Conservation (phyloP, 306 rosid genomes). For the Fagus sylvatica region DNA sequence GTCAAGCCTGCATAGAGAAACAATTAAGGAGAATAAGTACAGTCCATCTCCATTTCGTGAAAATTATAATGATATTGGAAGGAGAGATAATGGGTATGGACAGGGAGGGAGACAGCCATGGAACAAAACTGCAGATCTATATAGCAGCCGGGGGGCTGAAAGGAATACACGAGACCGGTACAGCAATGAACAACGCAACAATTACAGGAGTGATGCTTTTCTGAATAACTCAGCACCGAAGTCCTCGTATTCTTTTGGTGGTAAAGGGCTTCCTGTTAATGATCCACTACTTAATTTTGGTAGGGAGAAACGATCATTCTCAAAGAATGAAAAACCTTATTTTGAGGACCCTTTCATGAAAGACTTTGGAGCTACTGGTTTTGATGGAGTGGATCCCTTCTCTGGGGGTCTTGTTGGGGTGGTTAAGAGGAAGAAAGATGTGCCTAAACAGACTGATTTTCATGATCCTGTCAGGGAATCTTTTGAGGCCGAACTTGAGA, state of each 20-base stretch:
- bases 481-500: constrained; percentile 98
- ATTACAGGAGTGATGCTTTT: constrained; percentile 52
- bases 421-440: constrained; percentile 88
- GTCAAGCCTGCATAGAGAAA: constrained; percentile 44
- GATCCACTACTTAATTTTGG: constrained; percentile 87
- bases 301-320: constrained; percentile 61
- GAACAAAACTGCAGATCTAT: constrained; percentile 48
- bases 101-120: constrained; percentile 70
- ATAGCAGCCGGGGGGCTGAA: constrained; percentile 52
- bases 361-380: constrained; percentile 64
- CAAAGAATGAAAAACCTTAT: constrained; percentile 68
- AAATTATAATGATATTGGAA: constrained; percentile 52
- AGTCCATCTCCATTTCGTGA: constrained; percentile 45
- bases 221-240: constrained; percentile 49
- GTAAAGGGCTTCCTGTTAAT: constrained; percentile 59
- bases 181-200: constrained; percentile 54
- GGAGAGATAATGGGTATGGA: constrained; percentile 59
- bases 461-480: constrained; percentile 96
- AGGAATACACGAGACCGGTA: constrained; percentile 44
- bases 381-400: constrained; percentile 77
- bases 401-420: constrained; percentile 64
- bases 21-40: constrained; percentile 53
- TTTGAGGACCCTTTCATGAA: constrained; percentile 62
- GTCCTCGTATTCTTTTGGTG: constrained; percentile 56
- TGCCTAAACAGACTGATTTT: constrained; percentile 68